These are phyloP conservation scores for Leccinum broughii DNA, from an alignment of 768 basidiomycete genomes.

Conservation along the genomic window DNA sequence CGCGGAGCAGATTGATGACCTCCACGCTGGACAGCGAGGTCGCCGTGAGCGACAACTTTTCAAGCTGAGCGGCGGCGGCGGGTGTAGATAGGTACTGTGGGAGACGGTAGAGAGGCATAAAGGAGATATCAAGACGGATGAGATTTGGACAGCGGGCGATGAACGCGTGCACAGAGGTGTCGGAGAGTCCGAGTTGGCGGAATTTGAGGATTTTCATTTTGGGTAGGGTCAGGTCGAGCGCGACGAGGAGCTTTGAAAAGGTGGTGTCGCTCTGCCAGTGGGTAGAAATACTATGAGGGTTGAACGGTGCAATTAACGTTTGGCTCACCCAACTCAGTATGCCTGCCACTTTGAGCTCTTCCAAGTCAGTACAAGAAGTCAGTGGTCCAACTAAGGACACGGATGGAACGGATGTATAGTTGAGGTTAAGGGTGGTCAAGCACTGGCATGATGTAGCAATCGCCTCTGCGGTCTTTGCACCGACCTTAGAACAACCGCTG, in stretches of 20 bases:
- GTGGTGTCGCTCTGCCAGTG: constrained; percentile 55
- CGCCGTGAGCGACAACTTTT: constrained; percentile 67
- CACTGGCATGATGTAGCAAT: constrained; percentile 42
- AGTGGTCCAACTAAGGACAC: constrained; percentile 44
- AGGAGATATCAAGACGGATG: constrained; percentile 61
- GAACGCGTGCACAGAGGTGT: constrained; percentile 44
- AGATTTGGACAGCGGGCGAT: constrained; percentile 51
- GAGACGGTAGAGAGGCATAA: constrained; percentile 53
- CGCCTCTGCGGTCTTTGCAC: constrained; percentile 46
- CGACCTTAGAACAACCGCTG: constrained; percentile 64
- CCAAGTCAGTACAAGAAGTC: constrained; percentile 40
- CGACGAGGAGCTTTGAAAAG: constrained; percentile 45
- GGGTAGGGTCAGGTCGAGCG: constrained; percentile 34
- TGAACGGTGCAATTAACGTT: neutral
- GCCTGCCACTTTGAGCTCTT: constrained; percentile 63
- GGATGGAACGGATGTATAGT: constrained; percentile 57
- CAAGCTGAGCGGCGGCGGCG: constrained; percentile 32
- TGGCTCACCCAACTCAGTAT: constrained; percentile 58
- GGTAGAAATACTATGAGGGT: neutral
- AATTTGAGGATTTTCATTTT: constrained; percentile 58
- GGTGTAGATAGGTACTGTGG: constrained; percentile 1
- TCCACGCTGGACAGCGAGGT: constrained; percentile 44
- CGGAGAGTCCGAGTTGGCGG: constrained; percentile 52
- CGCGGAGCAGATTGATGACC: constrained; percentile 40
- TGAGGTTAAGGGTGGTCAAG: constrained; percentile 55